Evolutionary conservation across 495 filamentous ascomycete species (phyloP).

Genomic region (Aeminium ludgeri): DNA sequence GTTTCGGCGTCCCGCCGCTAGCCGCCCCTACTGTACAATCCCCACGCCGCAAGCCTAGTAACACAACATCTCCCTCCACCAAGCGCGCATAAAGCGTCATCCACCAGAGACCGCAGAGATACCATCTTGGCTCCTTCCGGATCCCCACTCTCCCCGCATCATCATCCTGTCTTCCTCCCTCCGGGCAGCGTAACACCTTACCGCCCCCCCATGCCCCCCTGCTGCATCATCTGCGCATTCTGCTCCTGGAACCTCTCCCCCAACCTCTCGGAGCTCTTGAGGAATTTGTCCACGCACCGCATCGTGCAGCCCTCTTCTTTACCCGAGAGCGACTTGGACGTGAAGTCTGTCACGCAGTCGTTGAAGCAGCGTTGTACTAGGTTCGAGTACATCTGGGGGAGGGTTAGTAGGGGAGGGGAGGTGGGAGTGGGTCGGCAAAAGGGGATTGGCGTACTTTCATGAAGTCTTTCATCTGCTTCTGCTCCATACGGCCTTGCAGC

Average conservation of each 20-base stretch:
- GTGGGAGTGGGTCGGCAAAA: slow-evolving; percentile 4
- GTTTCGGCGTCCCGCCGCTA: too few relatives aligned
- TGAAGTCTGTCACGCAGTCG: slow-evolving; percentile 96
- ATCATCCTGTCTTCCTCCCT: too few relatives aligned
- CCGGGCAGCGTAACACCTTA: too few relatives aligned
- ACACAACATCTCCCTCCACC: too few relatives aligned
- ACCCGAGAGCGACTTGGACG: slow-evolving; percentile 73
- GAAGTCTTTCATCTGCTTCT: slow-evolving; percentile 96
- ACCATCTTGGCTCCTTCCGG: too few relatives aligned
- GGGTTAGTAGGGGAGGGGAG: neutral
- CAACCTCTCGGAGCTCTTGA: slow-evolving; percentile 71
- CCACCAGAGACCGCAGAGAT: too few relatives aligned
- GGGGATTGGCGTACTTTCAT: slow-evolving; percentile 53
- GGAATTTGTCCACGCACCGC: slow-evolving; percentile 87
- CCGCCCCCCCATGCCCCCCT: slow-evolving; percentile 24
- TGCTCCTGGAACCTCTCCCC: slow-evolving; percentile 89
- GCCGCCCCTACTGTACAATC: too few relatives aligned
- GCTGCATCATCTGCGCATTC: slow-evolving; percentile 72
- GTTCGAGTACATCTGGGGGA: slow-evolving; percentile 76
- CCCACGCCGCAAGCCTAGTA: too few relatives aligned
- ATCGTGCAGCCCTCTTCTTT: slow-evolving; percentile 81
- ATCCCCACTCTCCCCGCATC: too few relatives aligned
- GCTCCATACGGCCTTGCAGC: slow-evolving; percentile 80
- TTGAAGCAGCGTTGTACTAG: slow-evolving; percentile 92
- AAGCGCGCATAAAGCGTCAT: too few relatives aligned